Evolutionary conservation across 2,329 filamentous ascomycete genomes (phyloP).

Genomic region (Alternaria novae-zelandiae): DNA sequence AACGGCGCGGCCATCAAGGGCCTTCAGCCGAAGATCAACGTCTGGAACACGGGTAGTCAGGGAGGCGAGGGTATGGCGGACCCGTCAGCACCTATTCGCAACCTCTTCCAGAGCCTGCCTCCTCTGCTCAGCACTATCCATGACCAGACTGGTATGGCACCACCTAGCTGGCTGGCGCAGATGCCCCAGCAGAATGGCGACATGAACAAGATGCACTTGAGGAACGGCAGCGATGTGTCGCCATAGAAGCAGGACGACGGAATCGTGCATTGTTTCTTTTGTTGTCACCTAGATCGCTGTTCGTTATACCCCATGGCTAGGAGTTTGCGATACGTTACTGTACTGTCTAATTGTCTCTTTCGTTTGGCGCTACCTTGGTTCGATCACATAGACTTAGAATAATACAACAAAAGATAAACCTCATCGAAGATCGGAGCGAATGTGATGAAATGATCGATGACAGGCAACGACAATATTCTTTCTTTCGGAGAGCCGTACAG

Average conservation of each 20-base stretch:
- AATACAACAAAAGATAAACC: neutral
- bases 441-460: neutral
- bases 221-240: slow-evolving; percentile 33
- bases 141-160: slow-evolving; percentile 83
- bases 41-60: slow-evolving; percentile 79
- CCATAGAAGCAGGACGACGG: slow-evolving; percentile 1
- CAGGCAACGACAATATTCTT: neutral
- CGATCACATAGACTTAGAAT: neutral
- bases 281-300: neutral
- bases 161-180: slow-evolving; percentile 74
- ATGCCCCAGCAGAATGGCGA: slow-evolving; percentile 51
- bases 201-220: slow-evolving; percentile 28
- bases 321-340: neutral
- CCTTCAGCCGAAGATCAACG: slow-evolving; percentile 85
- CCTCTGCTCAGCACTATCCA: slow-evolving; percentile 85
- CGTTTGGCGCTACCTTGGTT: neutral
- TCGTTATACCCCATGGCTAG: slow-evolving; percentile 16
- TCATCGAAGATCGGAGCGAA: neutral
- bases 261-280: neutral
- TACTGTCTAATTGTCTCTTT: neutral
- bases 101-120: slow-evolving; percentile 83
- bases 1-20: slow-evolving; percentile 79
- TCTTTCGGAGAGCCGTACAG: neutral
- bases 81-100: slow-evolving; percentile 70
- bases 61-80: slow-evolving; percentile 57